Percentiles rank a stretch among this genome's conserved stretches.
phyloP scores from a whole-genome alignment of 2,329 filamentous ascomycete species.

The Penicillium griseofulvum region DNA sequence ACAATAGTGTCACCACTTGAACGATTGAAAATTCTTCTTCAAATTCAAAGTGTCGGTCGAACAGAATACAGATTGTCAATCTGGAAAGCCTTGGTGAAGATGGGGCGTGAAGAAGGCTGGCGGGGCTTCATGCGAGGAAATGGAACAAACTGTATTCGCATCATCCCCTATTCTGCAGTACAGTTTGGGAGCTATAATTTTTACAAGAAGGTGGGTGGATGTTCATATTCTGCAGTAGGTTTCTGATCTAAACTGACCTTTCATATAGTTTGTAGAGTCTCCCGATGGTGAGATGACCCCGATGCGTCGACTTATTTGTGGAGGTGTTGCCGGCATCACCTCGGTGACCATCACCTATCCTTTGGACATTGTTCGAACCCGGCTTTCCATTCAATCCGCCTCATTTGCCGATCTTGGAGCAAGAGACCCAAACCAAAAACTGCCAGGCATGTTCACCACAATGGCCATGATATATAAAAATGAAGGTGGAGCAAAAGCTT shows the following conservation, averaged over 20 bases:
- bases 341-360: conserved; percentile 95
- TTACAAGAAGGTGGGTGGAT: conserved; percentile 75
- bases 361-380: conserved; percentile 93
- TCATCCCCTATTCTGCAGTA: conserved; percentile 95
- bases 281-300: conserved; percentile 73
- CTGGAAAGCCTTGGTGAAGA: conserved; percentile 82
- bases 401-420: conserved; percentile 77
- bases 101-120: conserved; percentile 97
- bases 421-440: conserved; percentile 56
- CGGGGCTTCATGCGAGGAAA: conserved; percentile 96
- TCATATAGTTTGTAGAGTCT: conserved; percentile 68
- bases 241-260: conserved; percentile 10
- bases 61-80: conserved; percentile 94
- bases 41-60: conserved; percentile 85
- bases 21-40: conserved; percentile 95
- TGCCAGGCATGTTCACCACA: conserved; percentile 91
- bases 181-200: conserved; percentile 98
- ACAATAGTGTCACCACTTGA: conserved; percentile 96
- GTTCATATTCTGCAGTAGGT: neutral
- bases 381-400: conserved; percentile 94
- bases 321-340: conserved; percentile 87
- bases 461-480: conserved; percentile 81
- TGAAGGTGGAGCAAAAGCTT: conserved; percentile 77
- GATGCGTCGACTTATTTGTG: conserved; percentile 76
- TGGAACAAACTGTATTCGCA: conserved; percentile 96